Evolutionary conservation across 2,329 filamentous ascomycete species (phyloP).

Genomic region (Metarhizium brunneum): DNA sequence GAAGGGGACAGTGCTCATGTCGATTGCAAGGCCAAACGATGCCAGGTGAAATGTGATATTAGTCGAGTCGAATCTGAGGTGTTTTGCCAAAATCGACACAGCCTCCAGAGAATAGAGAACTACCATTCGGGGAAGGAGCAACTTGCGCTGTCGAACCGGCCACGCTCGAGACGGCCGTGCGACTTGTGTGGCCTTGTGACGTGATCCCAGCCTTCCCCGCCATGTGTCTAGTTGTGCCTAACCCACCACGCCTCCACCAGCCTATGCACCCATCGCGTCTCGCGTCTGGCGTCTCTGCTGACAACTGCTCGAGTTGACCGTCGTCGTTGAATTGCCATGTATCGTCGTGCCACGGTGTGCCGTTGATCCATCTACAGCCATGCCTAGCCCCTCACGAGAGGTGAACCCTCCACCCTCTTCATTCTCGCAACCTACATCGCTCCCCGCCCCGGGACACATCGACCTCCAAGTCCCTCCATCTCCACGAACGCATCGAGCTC

Average conservation of each 20-base stretch:
- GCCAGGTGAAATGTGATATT: too few species aligned
- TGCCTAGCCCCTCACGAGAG: conserved; percentile 9
- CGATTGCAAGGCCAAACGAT: too few species aligned
- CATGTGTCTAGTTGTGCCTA: neutral
- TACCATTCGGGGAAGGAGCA: too few species aligned
- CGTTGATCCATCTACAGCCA: neutral
- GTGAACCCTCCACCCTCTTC: conserved; percentile 1
- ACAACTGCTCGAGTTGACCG: neutral
- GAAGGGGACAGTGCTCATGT: too few species aligned
- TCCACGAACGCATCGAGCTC: conserved; percentile 55
- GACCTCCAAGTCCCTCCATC: conserved; percentile 48
- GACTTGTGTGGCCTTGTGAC: neutral
- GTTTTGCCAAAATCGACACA: too few species aligned
- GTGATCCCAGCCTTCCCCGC: neutral
- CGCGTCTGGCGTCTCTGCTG: neutral
- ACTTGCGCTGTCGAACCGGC: too few species aligned
- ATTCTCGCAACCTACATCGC: neutral
- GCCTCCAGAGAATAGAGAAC: too few species aligned
- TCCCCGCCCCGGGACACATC: conserved; percentile 16
- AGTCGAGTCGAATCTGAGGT: too few species aligned
- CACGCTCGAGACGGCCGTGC: too few species aligned
- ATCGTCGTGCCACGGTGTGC: neutral
- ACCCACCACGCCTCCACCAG: neutral
- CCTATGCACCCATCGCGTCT: neutral
- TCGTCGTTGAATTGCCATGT: neutral